Percentiles rank a stretch among this genome's conserved stretches.
phyloP scores from a whole-genome alignment of 495 filamentous ascomycete species.

The Cenococcum geophilum region DNA sequence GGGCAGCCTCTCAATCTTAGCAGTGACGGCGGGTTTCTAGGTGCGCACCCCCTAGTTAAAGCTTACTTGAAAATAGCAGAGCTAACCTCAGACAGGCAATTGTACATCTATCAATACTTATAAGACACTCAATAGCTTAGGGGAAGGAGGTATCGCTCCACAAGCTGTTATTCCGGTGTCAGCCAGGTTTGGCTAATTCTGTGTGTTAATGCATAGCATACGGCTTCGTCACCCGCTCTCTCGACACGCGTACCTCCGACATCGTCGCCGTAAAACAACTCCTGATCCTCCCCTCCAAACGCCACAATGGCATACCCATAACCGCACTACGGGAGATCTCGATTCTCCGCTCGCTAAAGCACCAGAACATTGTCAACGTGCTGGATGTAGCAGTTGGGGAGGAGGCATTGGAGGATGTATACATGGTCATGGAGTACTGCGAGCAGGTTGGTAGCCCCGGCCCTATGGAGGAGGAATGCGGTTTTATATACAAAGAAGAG shows the following conservation, averaged over 20 bases:
- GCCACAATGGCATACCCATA: slow-evolving; percentile 46
- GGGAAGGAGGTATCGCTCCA: slow-evolving; percentile 41
- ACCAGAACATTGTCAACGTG: slow-evolving; percentile 43
- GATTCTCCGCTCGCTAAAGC: slow-evolving; percentile 42
- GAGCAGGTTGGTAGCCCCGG: slow-evolving; percentile 44
- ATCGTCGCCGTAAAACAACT: slow-evolving; percentile 46
- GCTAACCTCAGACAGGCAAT: slow-evolving; percentile 31
- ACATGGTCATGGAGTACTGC: slow-evolving; percentile 49
- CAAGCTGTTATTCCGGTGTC: neutral
- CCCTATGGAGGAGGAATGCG: slow-evolving; percentile 2
- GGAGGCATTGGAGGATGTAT: slow-evolving; percentile 39
- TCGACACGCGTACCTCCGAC: slow-evolving; percentile 33
- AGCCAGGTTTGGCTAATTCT: neutral
- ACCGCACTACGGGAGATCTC: slow-evolving; percentile 45
- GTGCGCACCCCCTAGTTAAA: slow-evolving; percentile 21
- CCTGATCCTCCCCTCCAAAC: slow-evolving; percentile 40
- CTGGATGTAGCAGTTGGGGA: slow-evolving; percentile 43
- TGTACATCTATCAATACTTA: slow-evolving; percentile 40
- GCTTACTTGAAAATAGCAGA: neutral
- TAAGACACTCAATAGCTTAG: slow-evolving; percentile 42
- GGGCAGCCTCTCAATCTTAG: slow-evolving; percentile 36
- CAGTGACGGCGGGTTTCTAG: slow-evolving; percentile 32
- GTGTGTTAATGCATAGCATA: slow-evolving; percentile 33
- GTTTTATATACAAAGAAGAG: slow-evolving; percentile 2
- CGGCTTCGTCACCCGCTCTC: slow-evolving; percentile 43